Conservation (phyloP, 2,329 filamentous ascomycete species). For the Arthrobotrys sphaeroides region DNA sequence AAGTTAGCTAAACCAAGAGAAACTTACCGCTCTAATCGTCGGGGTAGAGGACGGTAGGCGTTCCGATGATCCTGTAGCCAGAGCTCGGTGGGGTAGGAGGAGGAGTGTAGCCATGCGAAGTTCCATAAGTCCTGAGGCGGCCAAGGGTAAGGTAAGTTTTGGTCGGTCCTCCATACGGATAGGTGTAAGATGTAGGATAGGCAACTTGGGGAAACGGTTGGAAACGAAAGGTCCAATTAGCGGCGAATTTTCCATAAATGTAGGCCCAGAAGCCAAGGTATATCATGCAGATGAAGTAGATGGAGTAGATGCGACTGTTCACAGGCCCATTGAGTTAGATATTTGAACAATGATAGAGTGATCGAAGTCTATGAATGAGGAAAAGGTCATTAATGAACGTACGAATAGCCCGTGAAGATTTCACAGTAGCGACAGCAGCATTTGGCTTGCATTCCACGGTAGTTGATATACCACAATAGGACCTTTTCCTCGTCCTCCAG, state of each 20-base stretch:
- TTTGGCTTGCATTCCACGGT: neutral
- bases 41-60: neutral
- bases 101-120: neutral
- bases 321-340: neutral
- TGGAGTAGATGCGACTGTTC: neutral
- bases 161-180: neutral
- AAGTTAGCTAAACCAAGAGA: too few relatives aligned
- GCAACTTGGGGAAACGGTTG: neutral
- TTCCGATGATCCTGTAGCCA: neutral
- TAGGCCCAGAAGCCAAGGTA: neutral
- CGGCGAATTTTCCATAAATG: neutral
- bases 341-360: too few relatives aligned
- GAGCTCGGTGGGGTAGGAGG: neutral
- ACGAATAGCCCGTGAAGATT: neutral
- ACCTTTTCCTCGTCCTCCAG: neutral
- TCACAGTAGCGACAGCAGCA: neutral
- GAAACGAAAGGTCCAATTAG: neutral
- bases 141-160: neutral
- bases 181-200: neutral
- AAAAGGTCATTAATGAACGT: neutral
- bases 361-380: neutral
- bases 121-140: neutral
- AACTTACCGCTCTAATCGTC: too few relatives aligned
- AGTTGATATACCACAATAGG: neutral
- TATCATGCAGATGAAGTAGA: neutral